phyloP scores from a whole-genome alignment of 1,139 yeast species.

The Geotrichum klebahnii region DNA sequence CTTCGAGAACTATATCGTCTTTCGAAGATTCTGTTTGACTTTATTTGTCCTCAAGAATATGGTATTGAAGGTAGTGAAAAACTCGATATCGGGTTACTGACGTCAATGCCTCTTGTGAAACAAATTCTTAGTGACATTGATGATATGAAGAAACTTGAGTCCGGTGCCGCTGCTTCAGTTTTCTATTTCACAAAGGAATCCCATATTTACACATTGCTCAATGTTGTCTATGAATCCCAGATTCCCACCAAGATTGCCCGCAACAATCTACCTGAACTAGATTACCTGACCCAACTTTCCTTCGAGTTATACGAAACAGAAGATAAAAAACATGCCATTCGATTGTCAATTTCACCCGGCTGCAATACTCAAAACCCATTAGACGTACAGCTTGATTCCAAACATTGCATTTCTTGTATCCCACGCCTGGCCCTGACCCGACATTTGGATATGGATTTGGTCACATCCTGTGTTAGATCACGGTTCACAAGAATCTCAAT shows the following conservation, averaged over 20 bases:
- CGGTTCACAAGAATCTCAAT: slow-evolving; percentile 82
- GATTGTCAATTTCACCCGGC: slow-evolving; percentile 91
- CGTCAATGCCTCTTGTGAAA: slow-evolving; percentile 89
- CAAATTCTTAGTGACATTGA: slow-evolving; percentile 80
- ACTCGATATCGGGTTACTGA: slow-evolving; percentile 88
- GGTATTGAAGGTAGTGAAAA: slow-evolving; percentile 96
- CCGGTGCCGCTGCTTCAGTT: slow-evolving; percentile 64
- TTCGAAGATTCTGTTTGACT: slow-evolving; percentile 91
- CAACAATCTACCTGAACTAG: slow-evolving; percentile 93
- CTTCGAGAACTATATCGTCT: slow-evolving; percentile 83
- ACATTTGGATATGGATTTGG: slow-evolving; percentile 88
- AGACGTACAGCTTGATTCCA: slow-evolving; percentile 92
- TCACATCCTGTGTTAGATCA: slow-evolving; percentile 73
- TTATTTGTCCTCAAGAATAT: slow-evolving; percentile 97
- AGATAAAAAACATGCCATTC: slow-evolving; percentile 73
- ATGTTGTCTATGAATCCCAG: slow-evolving; percentile 89
- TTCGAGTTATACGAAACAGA: slow-evolving; percentile 84
- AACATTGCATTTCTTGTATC: slow-evolving; percentile 94
- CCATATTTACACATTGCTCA: slow-evolving; percentile 88
- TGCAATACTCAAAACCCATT: slow-evolving; percentile 97
- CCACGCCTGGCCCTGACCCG: slow-evolving; percentile 86
- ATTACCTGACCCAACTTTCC: slow-evolving; percentile 88
- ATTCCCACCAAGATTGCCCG: slow-evolving; percentile 91
- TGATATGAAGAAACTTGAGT: slow-evolving; percentile 68
- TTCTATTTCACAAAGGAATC: slow-evolving; percentile 95